These are phyloP conservation scores for Symbiodinium pilosum DNA, from an alignment of 73 alveolate species.

Conservation along the genomic window DNA sequence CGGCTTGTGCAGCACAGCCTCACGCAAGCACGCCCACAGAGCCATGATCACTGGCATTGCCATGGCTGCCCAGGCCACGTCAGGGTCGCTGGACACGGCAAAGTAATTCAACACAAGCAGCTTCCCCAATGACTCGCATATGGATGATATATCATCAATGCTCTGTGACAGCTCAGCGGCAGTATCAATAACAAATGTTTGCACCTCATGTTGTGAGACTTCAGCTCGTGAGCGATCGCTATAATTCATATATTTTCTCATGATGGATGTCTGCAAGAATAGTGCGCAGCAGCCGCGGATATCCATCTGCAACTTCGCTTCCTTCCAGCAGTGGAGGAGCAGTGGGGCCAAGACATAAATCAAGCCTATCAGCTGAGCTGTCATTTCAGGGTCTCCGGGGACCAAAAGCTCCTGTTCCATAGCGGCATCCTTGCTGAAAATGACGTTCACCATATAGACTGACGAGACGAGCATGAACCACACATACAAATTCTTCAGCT, in stretches of 20 bases:
- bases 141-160: slow-evolving; percentile 1
- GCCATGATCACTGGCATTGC: slow-evolving; percentile 5
- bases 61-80: slow-evolving; percentile 55
- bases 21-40: not conserved
- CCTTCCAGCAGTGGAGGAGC: slow-evolving; percentile 76
- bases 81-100: slow-evolving; percentile 39
- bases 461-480: slow-evolving; percentile 63
- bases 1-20: not conserved
- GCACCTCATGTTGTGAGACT: slow-evolving; percentile 67
- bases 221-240: slow-evolving; percentile 20
- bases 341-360: slow-evolving; percentile 56
- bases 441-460: slow-evolving; percentile 69
- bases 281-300: slow-evolving; percentile 49
- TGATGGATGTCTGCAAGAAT: slow-evolving; percentile 55
- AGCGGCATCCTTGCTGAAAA: slow-evolving; percentile 7
- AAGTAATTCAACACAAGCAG: not conserved
- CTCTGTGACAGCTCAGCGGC: slow-evolving; percentile 40
- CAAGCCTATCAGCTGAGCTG: slow-evolving; percentile 48
- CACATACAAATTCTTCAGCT: slow-evolving; percentile 24
- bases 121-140: not conserved
- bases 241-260: slow-evolving; percentile 78
- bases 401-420: slow-evolving; percentile 17
- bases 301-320: slow-evolving; percentile 32
- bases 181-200: slow-evolving; percentile 16
- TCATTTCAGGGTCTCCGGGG: slow-evolving; percentile 27